phyloP scores from a whole-genome alignment of 208 protist genomes.

The Leishmania guyanensis region DNA sequence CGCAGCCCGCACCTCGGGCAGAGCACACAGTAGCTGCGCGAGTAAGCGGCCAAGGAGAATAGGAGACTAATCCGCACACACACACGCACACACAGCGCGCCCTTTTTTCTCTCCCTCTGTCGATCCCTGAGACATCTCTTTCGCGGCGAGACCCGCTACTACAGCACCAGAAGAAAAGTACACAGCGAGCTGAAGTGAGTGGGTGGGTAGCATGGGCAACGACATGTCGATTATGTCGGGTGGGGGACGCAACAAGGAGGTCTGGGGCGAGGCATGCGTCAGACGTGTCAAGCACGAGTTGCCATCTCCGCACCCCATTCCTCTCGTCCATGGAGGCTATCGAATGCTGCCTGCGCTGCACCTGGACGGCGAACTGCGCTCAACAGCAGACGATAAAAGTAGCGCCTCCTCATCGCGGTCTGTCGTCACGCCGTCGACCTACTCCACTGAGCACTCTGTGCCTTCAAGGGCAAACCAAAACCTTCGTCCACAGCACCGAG shows the following conservation, averaged over 20 bases:
- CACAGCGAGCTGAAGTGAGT: background rate
- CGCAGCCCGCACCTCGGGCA: background rate
- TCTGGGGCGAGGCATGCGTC: background rate
- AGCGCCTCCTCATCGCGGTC: background rate
- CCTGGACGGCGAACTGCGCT: background rate
- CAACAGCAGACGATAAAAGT: background rate
- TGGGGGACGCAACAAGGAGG: background rate
- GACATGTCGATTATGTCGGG: background rate
- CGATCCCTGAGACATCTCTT: no score
- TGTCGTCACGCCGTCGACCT: background rate
- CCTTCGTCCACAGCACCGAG: background rate
- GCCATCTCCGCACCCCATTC: background rate
- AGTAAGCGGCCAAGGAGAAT: no score
- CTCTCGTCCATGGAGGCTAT: background rate
- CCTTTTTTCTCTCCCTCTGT: no score
- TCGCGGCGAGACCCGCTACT: background rate
- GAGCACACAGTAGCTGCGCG: no score
- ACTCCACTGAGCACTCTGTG: background rate
- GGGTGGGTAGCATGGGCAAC: conserved; percentile 3
- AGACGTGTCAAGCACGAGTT: background rate
- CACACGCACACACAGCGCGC: background rate
- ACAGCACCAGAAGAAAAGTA: background rate
- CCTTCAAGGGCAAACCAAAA: background rate
- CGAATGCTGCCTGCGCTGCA: background rate
- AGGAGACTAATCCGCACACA: background rate